Evolutionary conservation across 805 yeast species (phyloP).

Genomic region (Schwanniomyces yamadae): DNA sequence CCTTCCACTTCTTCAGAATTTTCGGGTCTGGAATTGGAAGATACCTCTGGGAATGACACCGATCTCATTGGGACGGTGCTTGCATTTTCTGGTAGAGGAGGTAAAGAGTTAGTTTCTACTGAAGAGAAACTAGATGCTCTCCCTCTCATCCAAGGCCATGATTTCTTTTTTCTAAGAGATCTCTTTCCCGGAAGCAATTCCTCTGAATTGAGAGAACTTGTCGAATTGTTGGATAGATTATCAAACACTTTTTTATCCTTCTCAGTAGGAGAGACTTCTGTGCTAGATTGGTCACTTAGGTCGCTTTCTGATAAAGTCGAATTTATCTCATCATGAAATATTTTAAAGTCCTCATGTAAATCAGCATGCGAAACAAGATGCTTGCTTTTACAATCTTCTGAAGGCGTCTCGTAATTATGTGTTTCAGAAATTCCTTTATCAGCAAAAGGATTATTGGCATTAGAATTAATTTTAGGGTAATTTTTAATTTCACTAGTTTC

Average conservation of each 20-base stretch:
- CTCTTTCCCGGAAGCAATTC: conserved; percentile 6
- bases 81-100: conserved; percentile 21
- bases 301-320: background rate
- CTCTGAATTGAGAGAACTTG: conserved; percentile 7
- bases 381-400: too few relatives aligned
- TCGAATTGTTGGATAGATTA: conserved; percentile 8
- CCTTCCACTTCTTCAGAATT: conserved; percentile 16
- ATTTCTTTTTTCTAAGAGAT: conserved; percentile 34
- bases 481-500: too few relatives aligned
- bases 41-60: conserved; percentile 37
- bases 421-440: too few relatives aligned
- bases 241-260: conserved; percentile 14
- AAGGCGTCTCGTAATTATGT: too few relatives aligned
- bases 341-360: too few relatives aligned
- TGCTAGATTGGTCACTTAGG: conserved; percentile 1
- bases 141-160: conserved; percentile 42
- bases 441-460: too few relatives aligned
- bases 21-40: conserved; percentile 3
- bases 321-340: too few relatives aligned
- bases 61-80: conserved; percentile 26
- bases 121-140: conserved; percentile 32
- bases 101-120: conserved; percentile 19
- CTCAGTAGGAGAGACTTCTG: conserved; percentile 6
- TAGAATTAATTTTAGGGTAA: too few relatives aligned
- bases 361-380: too few relatives aligned